Evolutionary conservation across 441 rosid species (phyloP), one percentile per base, ranked within the genome.

Genomic region (Euphorbia celastroides): DNA sequence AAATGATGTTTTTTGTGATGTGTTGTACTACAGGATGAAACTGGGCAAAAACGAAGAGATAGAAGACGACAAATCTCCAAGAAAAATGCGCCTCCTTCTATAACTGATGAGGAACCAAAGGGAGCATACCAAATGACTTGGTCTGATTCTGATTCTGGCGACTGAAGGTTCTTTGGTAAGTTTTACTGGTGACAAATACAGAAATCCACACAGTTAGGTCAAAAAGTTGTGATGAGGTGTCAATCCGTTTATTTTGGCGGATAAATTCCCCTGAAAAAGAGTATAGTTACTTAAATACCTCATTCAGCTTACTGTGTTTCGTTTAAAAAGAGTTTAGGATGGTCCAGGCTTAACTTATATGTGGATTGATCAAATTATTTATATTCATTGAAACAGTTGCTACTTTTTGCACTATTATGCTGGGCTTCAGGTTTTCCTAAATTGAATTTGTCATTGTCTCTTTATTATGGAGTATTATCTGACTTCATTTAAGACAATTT

Each of bases 71-170:
- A 66, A 9, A 64, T 70, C 42, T 65, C 78, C 10, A 73, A 70
- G 34, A 68, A 71, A 72, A 84, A 81, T 67, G 52, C 5, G 60
- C 81, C 92, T 68, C 66, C 93, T 66, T 91, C 95, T 19, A 75
- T 91, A 32, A 86, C 99, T 8, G 96, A 93, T 70, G 46, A 26
- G 57, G 89, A 85, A 64, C 97, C 96, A 60, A 79, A 73, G 76
- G 84, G 84, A 80, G 88, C 92, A 57, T 78, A 76, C 73, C 90
- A 93, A 71, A 70, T 82, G 83, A 83, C 87, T 0, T 62, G 85
- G 20, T 80, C 88, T 26, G 91, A 86, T 72, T 86, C 97, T 23
- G 93, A 91, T 55, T 76, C 90, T 0, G 87, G 85, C 19, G 86
- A 78, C 70, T 26, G 22, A 27, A 48, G 56, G 30, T 52, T 28